Evolutionary conservation across 441 rosid species (phyloP), one percentile per base, ranked within the genome.

Genomic region (Arabidopsis hybrid): DNA sequence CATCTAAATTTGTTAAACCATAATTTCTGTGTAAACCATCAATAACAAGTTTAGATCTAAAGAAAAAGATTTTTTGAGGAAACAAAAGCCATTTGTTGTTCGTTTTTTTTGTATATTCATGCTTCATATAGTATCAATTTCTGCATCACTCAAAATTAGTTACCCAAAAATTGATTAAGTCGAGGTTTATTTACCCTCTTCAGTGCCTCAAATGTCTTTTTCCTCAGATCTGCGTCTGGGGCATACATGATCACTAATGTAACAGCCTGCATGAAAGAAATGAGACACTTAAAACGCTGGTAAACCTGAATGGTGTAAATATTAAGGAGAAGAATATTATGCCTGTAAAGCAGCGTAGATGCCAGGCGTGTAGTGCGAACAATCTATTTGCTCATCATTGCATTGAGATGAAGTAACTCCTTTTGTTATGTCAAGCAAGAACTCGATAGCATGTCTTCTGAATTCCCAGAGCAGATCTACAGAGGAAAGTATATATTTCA

Each of bases 311-410:
- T 11, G 55, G 5, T 55, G 52, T 45, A 53, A 62, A 67, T 45
- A 73, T 26, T 56, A 60, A 32, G 58, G 56, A 46, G 72, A 49
- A 64, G 8, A 69, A 72, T 45, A 71, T 42, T 76, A 88, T 77
- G 69, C 97, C 99, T 89, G 91, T 80, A 88, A 79, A 66, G 88
- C 67, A 68, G 92, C 81, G 78, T 79, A 89, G 69, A 87, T 79
- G 73, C 87, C 79, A 65, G 94, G 88, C 72, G 85, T 79, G 75
- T 83, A 83, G 36, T 68, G 53, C 46, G 89, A 84, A 78, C 83
- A 83, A 69, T 91, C 95, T 57, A 70, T 43, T 55, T 71, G 74
- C 50, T 76, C 82, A 72, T 71, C 80, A 35, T 73, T 77, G 56
- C 74, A 68, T 39, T 79, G 75, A 42, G 72, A 63, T 63, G 81